Conservation (phyloP, 1,284 basidiomycete species). For the Lentinula novae-zelandiae region DNA sequence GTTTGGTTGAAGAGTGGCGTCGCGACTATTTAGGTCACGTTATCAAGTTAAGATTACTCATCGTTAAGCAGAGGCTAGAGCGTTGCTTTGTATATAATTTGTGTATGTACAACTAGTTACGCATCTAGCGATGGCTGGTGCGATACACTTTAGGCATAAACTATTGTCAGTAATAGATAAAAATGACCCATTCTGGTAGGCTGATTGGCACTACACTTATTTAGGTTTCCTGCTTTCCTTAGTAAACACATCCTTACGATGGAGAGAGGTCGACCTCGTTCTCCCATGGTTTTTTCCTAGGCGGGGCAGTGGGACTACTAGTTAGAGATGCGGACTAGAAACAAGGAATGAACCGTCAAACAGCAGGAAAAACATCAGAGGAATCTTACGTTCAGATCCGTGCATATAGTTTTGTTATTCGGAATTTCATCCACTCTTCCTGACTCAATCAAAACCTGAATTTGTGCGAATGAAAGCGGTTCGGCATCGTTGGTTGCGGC, state of each 20-base stretch:
- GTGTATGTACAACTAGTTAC: no score
- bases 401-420: conserved; percentile 68
- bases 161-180: no score
- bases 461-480: conserved; percentile 60
- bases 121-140: no score
- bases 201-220: no score
- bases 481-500: conserved; percentile 4
- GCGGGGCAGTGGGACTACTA: not conserved
- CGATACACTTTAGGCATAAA: no score
- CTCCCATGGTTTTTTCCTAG: conserved; percentile 16
- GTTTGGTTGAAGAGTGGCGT: not conserved
- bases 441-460: conserved; percentile 66
- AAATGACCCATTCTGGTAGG: no score
- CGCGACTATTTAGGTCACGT: not conserved
- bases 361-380: not conserved
- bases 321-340: conserved; percentile 42
- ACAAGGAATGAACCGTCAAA: conserved; percentile 3
- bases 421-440: conserved; percentile 71
- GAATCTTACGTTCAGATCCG: conserved; percentile 53
- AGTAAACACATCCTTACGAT: no score
- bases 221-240: no score
- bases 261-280: not conserved
- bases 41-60: not conserved
- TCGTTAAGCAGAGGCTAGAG: not conserved
- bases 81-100: not conserved